Evolutionary conservation across 495 filamentous ascomycete species (phyloP), one percentile per base, ranked within the genome.

Genomic region (Lophiostoma macrostomum): DNA sequence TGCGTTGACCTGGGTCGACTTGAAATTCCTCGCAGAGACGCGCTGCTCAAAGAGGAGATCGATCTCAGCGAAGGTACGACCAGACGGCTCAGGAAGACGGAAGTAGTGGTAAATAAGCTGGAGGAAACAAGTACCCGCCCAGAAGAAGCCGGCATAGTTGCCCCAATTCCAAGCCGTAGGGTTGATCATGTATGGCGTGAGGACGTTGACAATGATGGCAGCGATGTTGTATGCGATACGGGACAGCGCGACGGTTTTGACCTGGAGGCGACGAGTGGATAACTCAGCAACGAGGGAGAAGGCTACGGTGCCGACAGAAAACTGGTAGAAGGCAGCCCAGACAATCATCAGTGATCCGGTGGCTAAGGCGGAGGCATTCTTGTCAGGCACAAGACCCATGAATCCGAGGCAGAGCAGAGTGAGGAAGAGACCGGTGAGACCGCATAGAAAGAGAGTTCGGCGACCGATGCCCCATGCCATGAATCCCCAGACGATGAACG

Each of bases 251-350:
- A 85, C 80, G 0, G 86, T 88, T 72, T 90, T 88, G 66, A 84
- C 83, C 43, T 87, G 85, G 2, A 91, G 74, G 1, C 87, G 76
- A 25, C 81, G 74, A 2, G 86, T 83, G 4, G 85, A 84, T 2
- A 88, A 66, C 61, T 90, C 87, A 5, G 82, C 77, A 4, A 89
- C 85, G 22, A 91, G 74, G 0, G 84, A 86, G 65, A 87, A 91
- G 58, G 81, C 82, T 14, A 91, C 82, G 0, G 86, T 86, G 0
- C 87, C 87, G 27, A 91, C 83, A 0, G 85, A 82, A 16, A 84
- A 67, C 52, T 88, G 82, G 68, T 90, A 91, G 57, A 82, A 78
- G 28, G 88, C 66, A 2, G 84, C 80, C 79, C 81, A 89, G 58
- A 82, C 58, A 20, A 90, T 61, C 75, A 90, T 80, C 61, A 90